Evolutionary conservation across 2,329 filamentous ascomycete genomes (phyloP), one percentile per base, ranked within the genome.

Genomic region (Colletotrichum gigasporum): DNA sequence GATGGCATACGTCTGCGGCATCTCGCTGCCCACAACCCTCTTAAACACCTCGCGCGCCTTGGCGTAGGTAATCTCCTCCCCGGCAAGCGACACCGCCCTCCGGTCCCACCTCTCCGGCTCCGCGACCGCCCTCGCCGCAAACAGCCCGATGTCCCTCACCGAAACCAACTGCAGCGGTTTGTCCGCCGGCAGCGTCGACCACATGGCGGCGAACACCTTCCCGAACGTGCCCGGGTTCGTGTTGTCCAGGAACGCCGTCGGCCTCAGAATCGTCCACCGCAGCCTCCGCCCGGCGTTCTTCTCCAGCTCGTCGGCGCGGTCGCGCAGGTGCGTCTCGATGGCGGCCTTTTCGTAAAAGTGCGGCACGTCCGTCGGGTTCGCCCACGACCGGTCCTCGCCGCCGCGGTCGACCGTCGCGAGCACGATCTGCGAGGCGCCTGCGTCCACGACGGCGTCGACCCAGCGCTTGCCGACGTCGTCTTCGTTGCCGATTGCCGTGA

Each of bases 391-490:
- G n/a, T 69, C 51, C 20, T 72, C 68, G 18, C 71, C 71, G 12
- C 70, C 70, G 3, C 70, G 69, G 14, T 72, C 71, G 18, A 72
- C 70, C 3, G 68, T 68, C n/a, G 67, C 68, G 14, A 72, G 69
- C 5, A 72, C 71, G 59, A 72, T 86, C 18, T 71, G 72, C 57
- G 82, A 78, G 45, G 89, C 84, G 9, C 80, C 79, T 26, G 85
- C 75, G 3, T 72, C 68, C 16, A 68, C 32, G 8, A 70, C 70
- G 7, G 67, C 67, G 28, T 73, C 69, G 14, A 74, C 69, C 2
- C 74, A 67, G 4, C 72, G 70, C 0, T 69, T 22, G 0, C 70
- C 70, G 16, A 71, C 68, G 1, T 26, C 54, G 24, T 74, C 71
- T 2, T 74, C 72, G 2, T 71, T 64, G 0, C 70, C 69, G 0